phyloP scores from a whole-genome alignment of 2,329 filamentous ascomycete species.

The Venturia aucupariae region DNA sequence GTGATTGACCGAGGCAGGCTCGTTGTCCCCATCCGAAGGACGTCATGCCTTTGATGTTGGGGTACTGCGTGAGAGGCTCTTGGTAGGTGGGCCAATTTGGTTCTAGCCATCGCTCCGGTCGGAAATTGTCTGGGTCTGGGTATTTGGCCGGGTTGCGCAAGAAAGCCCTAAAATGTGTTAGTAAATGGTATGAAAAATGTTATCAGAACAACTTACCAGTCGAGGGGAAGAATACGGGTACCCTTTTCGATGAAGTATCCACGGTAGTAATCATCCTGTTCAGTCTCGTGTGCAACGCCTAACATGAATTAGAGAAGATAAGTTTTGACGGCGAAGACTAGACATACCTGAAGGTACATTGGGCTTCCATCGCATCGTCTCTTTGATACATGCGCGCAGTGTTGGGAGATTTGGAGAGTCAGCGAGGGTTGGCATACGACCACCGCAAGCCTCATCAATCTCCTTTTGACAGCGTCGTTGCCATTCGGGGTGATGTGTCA shows the following conservation, averaged over 20 bases:
- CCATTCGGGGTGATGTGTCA: constrained; percentile 42
- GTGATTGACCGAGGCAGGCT: constrained; percentile 52
- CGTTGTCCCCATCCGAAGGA: constrained; percentile 57
- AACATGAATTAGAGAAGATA: constrained; percentile 14
- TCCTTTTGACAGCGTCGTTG: constrained; percentile 37
- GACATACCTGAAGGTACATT: constrained; percentile 37
- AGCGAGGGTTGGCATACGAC: constrained; percentile 34
- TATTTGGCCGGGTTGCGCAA: constrained; percentile 51
- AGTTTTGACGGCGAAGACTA: constrained; percentile 17
- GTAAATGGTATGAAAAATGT: not conserved
- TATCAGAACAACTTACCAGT: constrained; percentile 14
- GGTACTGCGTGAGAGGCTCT: constrained; percentile 53
- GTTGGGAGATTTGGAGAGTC: constrained; percentile 26
- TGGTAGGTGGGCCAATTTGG: constrained; percentile 55
- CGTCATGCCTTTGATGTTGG: constrained; percentile 54
- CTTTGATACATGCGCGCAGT: constrained; percentile 26
- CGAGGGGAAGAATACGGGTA: constrained; percentile 22
- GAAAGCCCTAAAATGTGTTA: constrained; percentile 37
- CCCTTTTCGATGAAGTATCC: constrained; percentile 46
- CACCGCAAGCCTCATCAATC: constrained; percentile 34
- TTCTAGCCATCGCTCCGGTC: constrained; percentile 54
- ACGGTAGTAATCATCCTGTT: constrained; percentile 43
- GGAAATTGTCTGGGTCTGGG: constrained; percentile 54
- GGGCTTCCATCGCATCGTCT: constrained; percentile 36
- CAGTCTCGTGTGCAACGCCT: constrained; percentile 43